Base-by-base conservation (phyloP, 2,329 filamentous ascomycete genomes). In the Dactylellina parvicollis region DNA sequence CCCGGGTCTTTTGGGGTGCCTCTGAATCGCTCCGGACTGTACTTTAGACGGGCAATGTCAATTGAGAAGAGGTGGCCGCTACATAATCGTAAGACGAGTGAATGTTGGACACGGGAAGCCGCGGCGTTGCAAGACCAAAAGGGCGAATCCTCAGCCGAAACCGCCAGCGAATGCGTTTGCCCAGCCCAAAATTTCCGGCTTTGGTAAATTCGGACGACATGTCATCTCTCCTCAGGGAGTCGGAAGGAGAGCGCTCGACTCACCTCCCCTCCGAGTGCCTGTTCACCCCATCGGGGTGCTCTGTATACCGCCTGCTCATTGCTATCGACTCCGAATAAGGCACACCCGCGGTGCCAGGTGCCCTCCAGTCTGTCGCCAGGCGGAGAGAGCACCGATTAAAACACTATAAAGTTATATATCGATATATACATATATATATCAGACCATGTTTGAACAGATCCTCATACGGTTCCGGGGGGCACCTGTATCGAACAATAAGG, bases 131-230 rank as follows among this genome's bases (percentile, higher is more conserved):
- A 57, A 46, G 44, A 52, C 22, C 54, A 42, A 60, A 9, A 42
- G 46, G 32, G 34, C 20, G 40, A 52, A 50, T 42, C 57, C 30
- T 54, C 38, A 56, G 49, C 49, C 42, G 40, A 56, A 52, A 22
- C 10, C 28, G 34, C 46, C 57, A 60, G 64, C 64, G 46, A 59
- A 57, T 49, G 46, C 64, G 69, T 73, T 73, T 73, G 69, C 54
- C 54, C 54, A 55, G 54, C 47, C 54, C 46, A 60, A 66, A 73
- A 73, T 73, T 73, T 73, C 69, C 69, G 49, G 69, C 69, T 73
- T 73, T 56, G 69, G 69, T 73, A 73, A 73, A 59, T 73, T 65
- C 22, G 69, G 60, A 73, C 69, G 69, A 73, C 69, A 73, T 66
- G 69, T 66, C 69, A 73, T 73, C 69, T 73, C 69, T 59, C 66